These are phyloP conservation scores for Colletotrichum sansevieriae DNA, from an alignment of 2,329 filamentous ascomycete species.

Conservation along the genomic window DNA sequence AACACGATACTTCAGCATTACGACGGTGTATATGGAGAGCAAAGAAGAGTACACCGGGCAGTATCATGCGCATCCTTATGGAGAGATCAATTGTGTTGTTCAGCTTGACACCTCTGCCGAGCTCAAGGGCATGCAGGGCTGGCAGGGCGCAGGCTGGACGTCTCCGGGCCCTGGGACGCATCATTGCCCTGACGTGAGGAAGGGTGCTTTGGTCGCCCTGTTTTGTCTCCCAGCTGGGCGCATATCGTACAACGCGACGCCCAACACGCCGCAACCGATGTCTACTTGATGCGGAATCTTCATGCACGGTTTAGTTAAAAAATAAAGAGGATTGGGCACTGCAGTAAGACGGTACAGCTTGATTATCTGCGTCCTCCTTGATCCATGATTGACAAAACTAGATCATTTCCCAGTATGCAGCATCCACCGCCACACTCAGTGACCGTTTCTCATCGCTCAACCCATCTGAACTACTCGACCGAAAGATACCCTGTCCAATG, in stretches of 20 bases:
- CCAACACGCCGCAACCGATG: conserved; percentile 57
- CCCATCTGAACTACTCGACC: too few relatives aligned
- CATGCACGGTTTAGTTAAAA: too few relatives aligned
- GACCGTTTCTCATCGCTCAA: too few relatives aligned
- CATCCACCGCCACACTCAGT: too few relatives aligned
- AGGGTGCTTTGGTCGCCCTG: conserved; percentile 63
- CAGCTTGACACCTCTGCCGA: conserved; percentile 63
- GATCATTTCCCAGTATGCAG: too few relatives aligned
- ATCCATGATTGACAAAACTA: too few relatives aligned
- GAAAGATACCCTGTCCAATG: too few relatives aligned
- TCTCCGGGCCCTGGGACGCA: conserved; percentile 61
- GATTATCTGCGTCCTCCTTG: too few relatives aligned
- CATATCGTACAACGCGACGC: conserved; percentile 58
- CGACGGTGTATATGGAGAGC: conserved; percentile 69
- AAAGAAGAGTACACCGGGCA: conserved; percentile 59
- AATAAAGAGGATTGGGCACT: too few relatives aligned
- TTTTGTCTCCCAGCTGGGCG: conserved; percentile 69
- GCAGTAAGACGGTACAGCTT: too few relatives aligned
- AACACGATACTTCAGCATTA: conserved; percentile 67
- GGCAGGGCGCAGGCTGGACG: conserved; percentile 54
- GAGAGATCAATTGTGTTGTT: conserved; percentile 67
- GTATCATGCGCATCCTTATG: conserved; percentile 67
- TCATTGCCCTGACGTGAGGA: conserved; percentile 66
- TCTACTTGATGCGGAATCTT: conserved; percentile 17
- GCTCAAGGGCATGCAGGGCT: conserved; percentile 67